phyloP scores from a whole-genome alignment of 257 asterid genomes.

The Solanum habrochaites region DNA sequence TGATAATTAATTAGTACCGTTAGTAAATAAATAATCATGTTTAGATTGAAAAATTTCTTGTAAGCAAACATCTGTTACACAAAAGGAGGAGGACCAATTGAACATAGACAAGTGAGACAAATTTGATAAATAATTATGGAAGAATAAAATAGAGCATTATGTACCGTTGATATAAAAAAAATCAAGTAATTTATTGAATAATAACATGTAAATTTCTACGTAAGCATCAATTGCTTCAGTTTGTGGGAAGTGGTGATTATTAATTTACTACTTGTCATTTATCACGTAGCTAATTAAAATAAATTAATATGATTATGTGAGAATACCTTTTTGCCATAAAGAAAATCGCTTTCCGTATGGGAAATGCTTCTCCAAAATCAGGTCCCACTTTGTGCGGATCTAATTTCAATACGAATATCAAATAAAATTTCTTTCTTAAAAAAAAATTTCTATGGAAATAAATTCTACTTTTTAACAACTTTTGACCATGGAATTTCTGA shows the following conservation, averaged over 20 bases:
- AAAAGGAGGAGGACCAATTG: not conserved
- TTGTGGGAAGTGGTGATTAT: not conserved
- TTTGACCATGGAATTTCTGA: not conserved
- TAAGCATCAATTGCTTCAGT: not conserved
- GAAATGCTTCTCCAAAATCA: too few species aligned
- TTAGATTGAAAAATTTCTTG: not conserved
- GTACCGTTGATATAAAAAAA: not conserved
- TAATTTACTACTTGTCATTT: not conserved
- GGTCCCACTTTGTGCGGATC: fast-evolving
- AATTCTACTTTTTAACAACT: not conserved
- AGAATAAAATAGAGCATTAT: not conserved
- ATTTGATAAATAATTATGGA: not conserved
- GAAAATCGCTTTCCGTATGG: not conserved
- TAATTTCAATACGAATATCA: too few species aligned
- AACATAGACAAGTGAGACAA: not conserved
- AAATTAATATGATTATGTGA: not conserved
- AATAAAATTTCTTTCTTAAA: fast-evolving
- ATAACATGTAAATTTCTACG: not conserved
- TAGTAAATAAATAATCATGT: not conserved
- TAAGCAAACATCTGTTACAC: not conserved
- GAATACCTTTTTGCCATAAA: not conserved
- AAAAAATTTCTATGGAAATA: too few species aligned
- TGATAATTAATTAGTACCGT: not conserved
- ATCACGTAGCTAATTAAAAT: not conserved
- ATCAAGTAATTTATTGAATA: not conserved